Percentiles rank a stretch among this genome's conserved stretches.
Evolutionary conservation across 352 stramenopile genomes (phyloP).

Genomic region (Globisporangium iwayamae): DNA sequence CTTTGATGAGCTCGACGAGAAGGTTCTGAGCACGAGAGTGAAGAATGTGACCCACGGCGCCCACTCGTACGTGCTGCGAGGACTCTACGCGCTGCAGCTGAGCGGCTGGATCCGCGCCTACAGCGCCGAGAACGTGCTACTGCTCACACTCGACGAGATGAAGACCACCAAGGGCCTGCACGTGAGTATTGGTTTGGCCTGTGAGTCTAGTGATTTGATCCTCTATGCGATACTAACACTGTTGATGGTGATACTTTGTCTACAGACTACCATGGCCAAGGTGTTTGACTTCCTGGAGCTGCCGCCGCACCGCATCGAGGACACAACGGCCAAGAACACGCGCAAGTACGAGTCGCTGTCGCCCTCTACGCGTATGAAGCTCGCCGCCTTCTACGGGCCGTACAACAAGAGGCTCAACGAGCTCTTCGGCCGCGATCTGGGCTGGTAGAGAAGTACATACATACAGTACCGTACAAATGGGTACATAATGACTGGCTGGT

Average conservation of each 20-base stretch:
- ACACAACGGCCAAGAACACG: slow-evolving; percentile 84
- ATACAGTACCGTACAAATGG: neutral
- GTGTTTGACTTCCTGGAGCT: slow-evolving; percentile 86
- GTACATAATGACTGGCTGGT: slow-evolving; percentile 11
- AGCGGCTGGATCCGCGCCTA: slow-evolving; percentile 91
- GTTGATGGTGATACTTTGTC: slow-evolving; percentile 8
- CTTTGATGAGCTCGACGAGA: slow-evolving; percentile 65
- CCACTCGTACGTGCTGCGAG: slow-evolving; percentile 80
- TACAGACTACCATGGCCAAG: slow-evolving; percentile 66
- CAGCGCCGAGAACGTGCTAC: slow-evolving; percentile 83
- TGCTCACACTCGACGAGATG: slow-evolving; percentile 94
- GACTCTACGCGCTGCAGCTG: slow-evolving; percentile 95
- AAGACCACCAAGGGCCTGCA: slow-evolving; percentile 64
- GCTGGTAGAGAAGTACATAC: slow-evolving; percentile 33
- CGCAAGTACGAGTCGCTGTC: slow-evolving; percentile 80
- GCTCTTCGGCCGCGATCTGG: slow-evolving; percentile 58
- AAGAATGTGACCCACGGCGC: slow-evolving; percentile 57
- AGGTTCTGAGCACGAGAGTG: slow-evolving; percentile 44
- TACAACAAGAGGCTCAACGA: slow-evolving; percentile 80
- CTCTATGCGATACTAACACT: slow-evolving; percentile 13
- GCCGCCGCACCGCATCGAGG: slow-evolving; percentile 76
- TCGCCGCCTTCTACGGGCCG: slow-evolving; percentile 74
- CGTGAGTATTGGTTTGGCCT: slow-evolving; percentile 27
- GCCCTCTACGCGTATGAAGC: slow-evolving; percentile 42
- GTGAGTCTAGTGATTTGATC: neutral